phyloP scores from a whole-genome alignment of 2,329 filamentous ascomycete species.

The Penicillium sp. region DNA sequence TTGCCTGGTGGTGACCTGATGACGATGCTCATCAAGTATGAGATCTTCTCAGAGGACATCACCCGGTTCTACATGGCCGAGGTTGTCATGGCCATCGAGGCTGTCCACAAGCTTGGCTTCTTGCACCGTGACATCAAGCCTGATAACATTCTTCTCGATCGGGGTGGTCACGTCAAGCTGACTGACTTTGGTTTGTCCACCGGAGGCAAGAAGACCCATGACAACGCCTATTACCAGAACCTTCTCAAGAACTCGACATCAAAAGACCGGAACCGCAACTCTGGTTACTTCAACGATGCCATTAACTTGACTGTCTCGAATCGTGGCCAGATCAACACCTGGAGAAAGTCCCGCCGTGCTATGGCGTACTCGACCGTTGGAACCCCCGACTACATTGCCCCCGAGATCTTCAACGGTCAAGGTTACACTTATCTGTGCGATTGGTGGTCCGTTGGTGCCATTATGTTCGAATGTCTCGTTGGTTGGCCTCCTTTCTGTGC shows the following conservation, averaged over 20 bases:
- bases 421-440: slow-evolving; percentile 96
- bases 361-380: slow-evolving; percentile 98
- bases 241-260: slow-evolving; percentile 73
- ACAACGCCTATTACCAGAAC: slow-evolving; percentile 97
- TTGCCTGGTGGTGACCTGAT: slow-evolving; percentile 96
- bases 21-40: slow-evolving; percentile 99
- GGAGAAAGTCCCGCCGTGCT: slow-evolving; percentile 88
- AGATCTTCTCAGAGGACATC: slow-evolving; percentile 98
- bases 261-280: slow-evolving; percentile 75
- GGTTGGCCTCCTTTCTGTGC: slow-evolving; percentile 99
- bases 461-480: slow-evolving; percentile 99
- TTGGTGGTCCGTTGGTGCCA: slow-evolving; percentile 98
- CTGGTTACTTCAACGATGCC: slow-evolving; percentile 84
- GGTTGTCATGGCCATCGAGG: slow-evolving; percentile 95
- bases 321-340: slow-evolving; percentile 96
- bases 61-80: slow-evolving; percentile 99
- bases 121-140: slow-evolving; percentile 99
- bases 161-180: slow-evolving; percentile 93
- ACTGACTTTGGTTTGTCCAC: slow-evolving; percentile 98
- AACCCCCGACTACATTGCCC: slow-evolving; percentile 96
- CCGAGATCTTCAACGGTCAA: slow-evolving; percentile 94
- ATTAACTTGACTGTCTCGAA: slow-evolving; percentile 98
- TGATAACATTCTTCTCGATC: slow-evolving; percentile 94
- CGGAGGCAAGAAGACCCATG: slow-evolving; percentile 94
- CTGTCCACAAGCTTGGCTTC: slow-evolving; percentile 95